A percentile compares a stretch with the other conserved stretches of the same genome.
Conservation (phyloP, 345 rosid genomes). For the Acer saccharum region DNA sequence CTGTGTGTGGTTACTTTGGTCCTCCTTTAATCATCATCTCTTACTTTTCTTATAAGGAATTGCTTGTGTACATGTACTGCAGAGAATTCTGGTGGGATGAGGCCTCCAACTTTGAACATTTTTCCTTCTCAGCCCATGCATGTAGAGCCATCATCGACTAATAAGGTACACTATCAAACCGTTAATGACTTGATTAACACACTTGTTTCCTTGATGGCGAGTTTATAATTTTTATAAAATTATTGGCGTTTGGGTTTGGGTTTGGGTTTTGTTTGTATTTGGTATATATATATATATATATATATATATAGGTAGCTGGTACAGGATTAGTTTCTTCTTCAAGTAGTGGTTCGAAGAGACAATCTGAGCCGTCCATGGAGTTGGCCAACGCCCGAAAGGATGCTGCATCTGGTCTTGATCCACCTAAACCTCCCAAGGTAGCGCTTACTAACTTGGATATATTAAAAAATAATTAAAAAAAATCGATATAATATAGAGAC, state of each 20-base stretch:
- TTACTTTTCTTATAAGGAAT: constrained; percentile 7
- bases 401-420: constrained; percentile 38
- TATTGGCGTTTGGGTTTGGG: background rate
- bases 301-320: constrained; percentile 27
- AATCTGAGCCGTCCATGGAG: constrained; percentile 61
- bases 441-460: constrained; percentile 8
- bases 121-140: constrained; percentile 99
- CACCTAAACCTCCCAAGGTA: constrained; percentile 58
- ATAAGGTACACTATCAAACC: constrained; percentile 26
- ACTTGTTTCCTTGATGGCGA: background rate
- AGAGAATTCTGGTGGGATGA: constrained; percentile 74
- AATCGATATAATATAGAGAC: background rate
- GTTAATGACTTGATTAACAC: background rate
- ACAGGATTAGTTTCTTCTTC: constrained; percentile 44
- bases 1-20: constrained; percentile 7
- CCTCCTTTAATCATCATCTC: constrained; percentile 14
- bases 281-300: constrained; percentile 25
- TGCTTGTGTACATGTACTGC: constrained; percentile 24
- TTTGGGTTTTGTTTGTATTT: constrained; percentile 24
- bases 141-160: constrained; percentile 54
- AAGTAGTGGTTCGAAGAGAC: constrained; percentile 52
- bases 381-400: constrained; percentile 44
- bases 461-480: too few relatives aligned
- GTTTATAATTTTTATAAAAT: background rate
- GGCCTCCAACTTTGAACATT: constrained; percentile 95